These are phyloP conservation scores for Cyclotella sp. DNA, from an alignment of 108 stramenopile species.

Conservation along the genomic window DNA sequence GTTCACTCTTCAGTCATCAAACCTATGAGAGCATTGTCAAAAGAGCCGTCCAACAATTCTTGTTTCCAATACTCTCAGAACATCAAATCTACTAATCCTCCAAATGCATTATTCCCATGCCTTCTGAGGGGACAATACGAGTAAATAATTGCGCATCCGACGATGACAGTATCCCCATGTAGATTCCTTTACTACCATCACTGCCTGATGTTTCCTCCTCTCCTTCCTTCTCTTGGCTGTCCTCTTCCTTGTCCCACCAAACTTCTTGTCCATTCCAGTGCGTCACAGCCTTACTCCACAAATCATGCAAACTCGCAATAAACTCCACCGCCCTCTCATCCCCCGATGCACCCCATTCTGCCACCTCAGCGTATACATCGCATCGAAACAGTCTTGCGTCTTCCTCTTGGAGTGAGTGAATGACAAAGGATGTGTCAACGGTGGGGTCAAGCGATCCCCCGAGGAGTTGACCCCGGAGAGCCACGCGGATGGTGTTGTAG, in stretches of 20 bases:
- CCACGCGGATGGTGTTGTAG: slow-evolving; percentile 73
- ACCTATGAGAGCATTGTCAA: background rate
- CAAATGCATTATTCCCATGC: slow-evolving; percentile 57
- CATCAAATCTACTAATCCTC: slow-evolving; percentile 40
- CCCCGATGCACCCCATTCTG: slow-evolving; percentile 70
- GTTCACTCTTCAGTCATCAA: too few species aligned
- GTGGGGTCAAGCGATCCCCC: slow-evolving; percentile 56
- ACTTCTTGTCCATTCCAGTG: slow-evolving; percentile 40
- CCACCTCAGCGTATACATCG: slow-evolving; percentile 76
- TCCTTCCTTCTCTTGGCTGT: slow-evolving; percentile 6
- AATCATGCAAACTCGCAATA: slow-evolving; percentile 76
- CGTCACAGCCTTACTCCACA: slow-evolving; percentile 77
- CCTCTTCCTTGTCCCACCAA: slow-evolving; percentile 47
- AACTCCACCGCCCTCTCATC: slow-evolving; percentile 77
- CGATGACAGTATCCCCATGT: slow-evolving; percentile 77
- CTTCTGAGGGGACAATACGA: slow-evolving; percentile 64
- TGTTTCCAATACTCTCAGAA: background rate
- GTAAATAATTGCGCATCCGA: slow-evolving; percentile 59
- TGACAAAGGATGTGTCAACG: slow-evolving; percentile 77
- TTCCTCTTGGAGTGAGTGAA: slow-evolving; percentile 69
- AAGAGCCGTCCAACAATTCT: slow-evolving; percentile 9
- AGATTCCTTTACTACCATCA: slow-evolving; percentile 51
- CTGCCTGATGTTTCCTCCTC: slow-evolving; percentile 27
- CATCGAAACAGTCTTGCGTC: slow-evolving; percentile 80
- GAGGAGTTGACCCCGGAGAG: slow-evolving; percentile 63